Percentiles rank a stretch among this genome's conserved stretches.
phyloP scores from a whole-genome alignment of 805 yeast species.

The Candida berthetii region DNA sequence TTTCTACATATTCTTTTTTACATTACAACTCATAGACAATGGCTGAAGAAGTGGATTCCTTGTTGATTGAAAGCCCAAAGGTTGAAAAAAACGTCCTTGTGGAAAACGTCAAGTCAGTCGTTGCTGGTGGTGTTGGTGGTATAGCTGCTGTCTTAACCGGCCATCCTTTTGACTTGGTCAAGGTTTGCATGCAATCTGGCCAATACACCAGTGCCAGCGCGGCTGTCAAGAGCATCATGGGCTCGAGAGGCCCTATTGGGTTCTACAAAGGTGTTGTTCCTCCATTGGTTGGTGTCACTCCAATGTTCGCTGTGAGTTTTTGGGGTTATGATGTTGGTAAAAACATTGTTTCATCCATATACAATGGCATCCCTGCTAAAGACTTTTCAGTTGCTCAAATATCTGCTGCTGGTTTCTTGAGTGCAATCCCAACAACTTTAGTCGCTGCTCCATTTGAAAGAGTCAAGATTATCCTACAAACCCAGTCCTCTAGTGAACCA shows the following conservation, averaged over 20 bases:
- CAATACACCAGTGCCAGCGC: slow-evolving; percentile 54
- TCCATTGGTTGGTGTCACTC: slow-evolving; percentile 94
- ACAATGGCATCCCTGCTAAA: slow-evolving; percentile 28
- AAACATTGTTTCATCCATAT: slow-evolving; percentile 47
- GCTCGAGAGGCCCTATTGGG: slow-evolving; percentile 72
- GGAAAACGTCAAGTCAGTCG: slow-evolving; percentile 72
- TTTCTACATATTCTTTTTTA: not conserved
- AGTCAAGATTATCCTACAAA: slow-evolving; percentile 88
- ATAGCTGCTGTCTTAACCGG: slow-evolving; percentile 93
- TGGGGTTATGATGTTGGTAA: slow-evolving; percentile 98
- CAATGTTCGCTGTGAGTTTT: slow-evolving; percentile 96
- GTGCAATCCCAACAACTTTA: slow-evolving; percentile 91
- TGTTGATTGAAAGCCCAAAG: slow-evolving; percentile 38
- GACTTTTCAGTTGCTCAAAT: slow-evolving; percentile 59
- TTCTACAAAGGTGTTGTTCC: slow-evolving; percentile 92
- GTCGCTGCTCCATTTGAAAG: slow-evolving; percentile 98
- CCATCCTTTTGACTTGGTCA: slow-evolving; percentile 92
- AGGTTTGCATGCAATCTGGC: slow-evolving; percentile 83
- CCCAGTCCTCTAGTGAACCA: slow-evolving; percentile 40
- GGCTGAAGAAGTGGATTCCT: slow-evolving; percentile 17
- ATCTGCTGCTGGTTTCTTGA: slow-evolving; percentile 88
- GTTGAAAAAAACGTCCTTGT: not conserved
- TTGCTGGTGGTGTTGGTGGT: slow-evolving; percentile 96
- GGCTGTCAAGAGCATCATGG: slow-evolving; percentile 66
- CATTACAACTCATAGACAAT: slow-evolving; percentile 1